Evolutionary conservation across 2,329 filamentous ascomycete species (phyloP).

Genomic region (Ophiosphaerella herpotricha): DNA sequence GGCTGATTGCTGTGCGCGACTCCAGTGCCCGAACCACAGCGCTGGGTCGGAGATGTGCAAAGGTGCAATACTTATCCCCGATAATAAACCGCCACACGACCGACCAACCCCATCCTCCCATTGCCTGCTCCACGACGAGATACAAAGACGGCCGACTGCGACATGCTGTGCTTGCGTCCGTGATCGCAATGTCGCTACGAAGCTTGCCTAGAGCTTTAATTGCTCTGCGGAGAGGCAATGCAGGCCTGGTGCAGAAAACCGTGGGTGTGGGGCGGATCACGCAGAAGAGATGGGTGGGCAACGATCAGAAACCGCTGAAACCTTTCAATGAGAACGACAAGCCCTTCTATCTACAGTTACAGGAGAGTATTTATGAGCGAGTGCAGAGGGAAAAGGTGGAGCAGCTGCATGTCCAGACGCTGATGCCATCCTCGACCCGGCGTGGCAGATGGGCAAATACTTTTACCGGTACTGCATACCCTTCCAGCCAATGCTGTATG

Average conservation of each 20-base stretch:
- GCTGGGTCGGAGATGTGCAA: conserved; percentile 10
- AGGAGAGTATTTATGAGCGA: conserved; percentile 64
- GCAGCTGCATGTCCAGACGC: conserved; percentile 48
- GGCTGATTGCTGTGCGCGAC: background rate
- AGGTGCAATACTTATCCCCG: conserved; percentile 1
- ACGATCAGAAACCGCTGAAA: conserved; percentile 14
- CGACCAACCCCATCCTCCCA: background rate
- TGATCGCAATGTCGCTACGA: conserved; percentile 38
- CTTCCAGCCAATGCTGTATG: background rate
- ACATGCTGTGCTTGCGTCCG: conserved; percentile 19
- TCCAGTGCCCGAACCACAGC: conserved; percentile 2
- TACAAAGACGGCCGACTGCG: background rate
- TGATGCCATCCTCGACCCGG: conserved; percentile 34
- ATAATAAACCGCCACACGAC: conserved; percentile 3
- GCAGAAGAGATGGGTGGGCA: conserved; percentile 45
- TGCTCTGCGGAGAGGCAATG: conserved; percentile 19
- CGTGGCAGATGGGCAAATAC: conserved; percentile 44
- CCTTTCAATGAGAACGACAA: conserved; percentile 33
- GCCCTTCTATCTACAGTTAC: conserved; percentile 65
- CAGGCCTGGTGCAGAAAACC: conserved; percentile 7
- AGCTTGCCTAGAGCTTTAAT: conserved; percentile 29
- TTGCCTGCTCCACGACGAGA: conserved; percentile 12
- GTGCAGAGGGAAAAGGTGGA: conserved; percentile 63
- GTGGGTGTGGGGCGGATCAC: conserved; percentile 16
- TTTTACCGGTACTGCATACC: conserved; percentile 21